Evolutionary conservation across 345 rosid genomes (phyloP).

Genomic region (Salix viminalis): DNA sequence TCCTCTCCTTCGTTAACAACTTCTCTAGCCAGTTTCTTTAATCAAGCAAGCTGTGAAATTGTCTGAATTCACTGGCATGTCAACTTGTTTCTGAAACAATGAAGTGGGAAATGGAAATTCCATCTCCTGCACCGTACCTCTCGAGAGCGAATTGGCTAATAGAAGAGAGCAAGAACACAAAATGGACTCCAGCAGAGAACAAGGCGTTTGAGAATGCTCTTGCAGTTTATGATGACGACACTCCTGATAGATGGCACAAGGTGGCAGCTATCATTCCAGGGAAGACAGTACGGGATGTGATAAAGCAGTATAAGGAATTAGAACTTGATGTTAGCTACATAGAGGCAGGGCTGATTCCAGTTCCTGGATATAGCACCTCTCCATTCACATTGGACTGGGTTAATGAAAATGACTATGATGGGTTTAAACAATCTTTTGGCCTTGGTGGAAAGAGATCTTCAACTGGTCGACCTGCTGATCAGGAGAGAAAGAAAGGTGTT

Average conservation of each 20-base stretch:
- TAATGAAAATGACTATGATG: slow-evolving; percentile 36
- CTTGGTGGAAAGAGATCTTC: slow-evolving; percentile 64
- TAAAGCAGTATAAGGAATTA: slow-evolving; percentile 25
- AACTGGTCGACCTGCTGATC: slow-evolving; percentile 37
- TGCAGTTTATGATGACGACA: slow-evolving; percentile 25
- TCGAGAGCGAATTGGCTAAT: slow-evolving; percentile 12
- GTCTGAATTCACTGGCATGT: background rate
- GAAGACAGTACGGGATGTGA: slow-evolving; percentile 31
- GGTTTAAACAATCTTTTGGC: slow-evolving; percentile 45
- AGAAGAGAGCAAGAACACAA: slow-evolving; percentile 14
- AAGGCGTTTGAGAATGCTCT: slow-evolving; percentile 34
- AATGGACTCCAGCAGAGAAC: slow-evolving; percentile 32
- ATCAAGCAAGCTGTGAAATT: background rate
- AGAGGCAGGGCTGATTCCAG: slow-evolving; percentile 35
- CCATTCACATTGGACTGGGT: slow-evolving; percentile 59
- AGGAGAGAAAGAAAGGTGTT: slow-evolving; percentile 33
- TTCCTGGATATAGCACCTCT: slow-evolving; percentile 34
- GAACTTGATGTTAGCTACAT: slow-evolving; percentile 28
- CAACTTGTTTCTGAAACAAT: slow-evolving; percentile 19
- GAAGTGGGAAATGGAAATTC: slow-evolving; percentile 49
- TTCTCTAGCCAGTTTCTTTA: background rate
- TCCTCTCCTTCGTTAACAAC: slow-evolving; percentile 13
- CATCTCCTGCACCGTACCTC: slow-evolving; percentile 10
- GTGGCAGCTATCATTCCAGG: slow-evolving; percentile 39
- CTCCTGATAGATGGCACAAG: slow-evolving; percentile 28